These are phyloP conservation scores for Russula ochroleuca DNA, from an alignment of 768 basidiomycete genomes.

Conservation along the genomic window DNA sequence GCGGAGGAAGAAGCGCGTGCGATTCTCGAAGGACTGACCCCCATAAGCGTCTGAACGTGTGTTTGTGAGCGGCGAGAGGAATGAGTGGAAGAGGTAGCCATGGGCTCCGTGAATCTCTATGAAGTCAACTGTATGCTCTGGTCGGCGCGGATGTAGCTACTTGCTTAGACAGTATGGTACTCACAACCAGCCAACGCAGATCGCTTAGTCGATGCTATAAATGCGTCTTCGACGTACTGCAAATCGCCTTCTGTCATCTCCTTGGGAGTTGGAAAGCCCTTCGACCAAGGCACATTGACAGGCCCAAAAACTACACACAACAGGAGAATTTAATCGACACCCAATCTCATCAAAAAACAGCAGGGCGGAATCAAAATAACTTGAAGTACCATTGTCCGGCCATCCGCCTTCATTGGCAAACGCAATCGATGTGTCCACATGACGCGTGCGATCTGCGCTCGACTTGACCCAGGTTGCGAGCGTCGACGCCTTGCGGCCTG, in stretches of 20 bases:
- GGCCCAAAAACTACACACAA: slow-evolving; percentile 53
- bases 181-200: slow-evolving; percentile 59
- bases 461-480: slow-evolving; percentile 61
- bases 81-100: slow-evolving; percentile 49
- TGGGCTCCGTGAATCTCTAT: slow-evolving; percentile 73
- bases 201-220: slow-evolving; percentile 48
- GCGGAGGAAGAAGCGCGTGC: slow-evolving; percentile 51
- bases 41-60: slow-evolving; percentile 66
- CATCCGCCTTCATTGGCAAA: slow-evolving; percentile 17
- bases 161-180: too few species aligned
- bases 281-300: slow-evolving; percentile 51
- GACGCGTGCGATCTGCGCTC: slow-evolving; percentile 36
- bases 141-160: background rate
- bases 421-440: slow-evolving; percentile 31
- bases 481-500: slow-evolving; percentile 68
- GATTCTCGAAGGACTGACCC: slow-evolving; percentile 62
- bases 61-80: slow-evolving; percentile 49
- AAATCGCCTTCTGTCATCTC: slow-evolving; percentile 55
- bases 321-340: background rate
- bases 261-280: slow-evolving; percentile 52
- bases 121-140: slow-evolving; percentile 48
- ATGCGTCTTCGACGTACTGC: slow-evolving; percentile 55
- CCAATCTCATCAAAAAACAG: background rate
- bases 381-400: slow-evolving; percentile 18
- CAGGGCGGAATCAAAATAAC: too few species aligned